Conservation (phyloP, 306 rosid species). For the Quercus mongolica region DNA sequence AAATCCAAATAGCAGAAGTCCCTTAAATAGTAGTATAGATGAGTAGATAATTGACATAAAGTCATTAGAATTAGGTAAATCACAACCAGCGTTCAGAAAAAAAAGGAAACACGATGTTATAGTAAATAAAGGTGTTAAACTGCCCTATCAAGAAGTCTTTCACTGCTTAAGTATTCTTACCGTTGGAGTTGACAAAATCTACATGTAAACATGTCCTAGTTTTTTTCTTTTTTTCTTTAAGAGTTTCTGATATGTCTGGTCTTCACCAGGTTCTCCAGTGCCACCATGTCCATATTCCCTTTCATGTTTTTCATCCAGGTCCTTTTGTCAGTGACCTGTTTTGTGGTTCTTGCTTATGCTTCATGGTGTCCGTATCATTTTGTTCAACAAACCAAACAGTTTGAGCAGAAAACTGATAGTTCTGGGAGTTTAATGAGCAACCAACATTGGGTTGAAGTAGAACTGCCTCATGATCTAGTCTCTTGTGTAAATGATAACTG, state of each 20-base stretch:
- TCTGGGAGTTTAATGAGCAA: constrained; percentile 76
- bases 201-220: constrained; percentile 20
- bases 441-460: constrained; percentile 76
- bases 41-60: neutral
- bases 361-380: constrained; percentile 55
- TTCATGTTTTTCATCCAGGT: constrained; percentile 46
- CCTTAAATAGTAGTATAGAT: too few relatives aligned
- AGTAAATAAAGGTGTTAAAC: constrained; percentile 13
- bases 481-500: constrained; percentile 49
- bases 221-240: neutral
- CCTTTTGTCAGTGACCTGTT: constrained; percentile 30
- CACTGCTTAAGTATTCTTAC: neutral
- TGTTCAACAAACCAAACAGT: constrained; percentile 36
- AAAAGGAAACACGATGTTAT: neutral
- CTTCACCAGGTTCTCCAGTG: constrained; percentile 19
- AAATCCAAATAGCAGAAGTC: too few relatives aligned
- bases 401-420: constrained; percentile 76
- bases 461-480: constrained; percentile 66
- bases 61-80: constrained; percentile 30
- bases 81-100: neutral
- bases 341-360: constrained; percentile 29
- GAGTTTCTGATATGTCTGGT: constrained; percentile 17
- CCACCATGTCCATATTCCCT: constrained; percentile 55
- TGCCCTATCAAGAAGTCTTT: neutral
- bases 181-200: constrained; percentile 19